phyloP scores from a whole-genome alignment of 1,284 basidiomycete species.

The Amylostereum areolatum region DNA sequence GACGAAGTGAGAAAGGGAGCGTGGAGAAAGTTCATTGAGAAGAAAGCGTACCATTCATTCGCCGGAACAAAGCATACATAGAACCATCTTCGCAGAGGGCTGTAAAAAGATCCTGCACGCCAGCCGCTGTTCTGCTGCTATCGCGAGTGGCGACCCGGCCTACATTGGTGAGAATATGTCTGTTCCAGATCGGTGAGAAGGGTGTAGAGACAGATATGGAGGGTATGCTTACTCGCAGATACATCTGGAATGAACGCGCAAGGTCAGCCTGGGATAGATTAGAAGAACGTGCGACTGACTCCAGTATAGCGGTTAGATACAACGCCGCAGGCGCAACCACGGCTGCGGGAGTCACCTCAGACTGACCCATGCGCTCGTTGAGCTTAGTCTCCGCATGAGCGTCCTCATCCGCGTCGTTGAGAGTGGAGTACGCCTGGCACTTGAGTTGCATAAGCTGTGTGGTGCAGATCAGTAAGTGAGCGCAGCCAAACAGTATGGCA shows the following conservation, averaged over 20 bases:
- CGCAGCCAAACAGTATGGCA: conserved; percentile 4
- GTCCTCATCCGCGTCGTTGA: conserved; percentile 79
- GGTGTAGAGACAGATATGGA: not conserved
- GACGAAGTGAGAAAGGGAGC: conserved; percentile 15
- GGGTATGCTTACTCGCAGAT: conserved; percentile 71
- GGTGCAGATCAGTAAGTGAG: conserved; percentile 5
- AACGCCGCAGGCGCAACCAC: conserved; percentile 80
- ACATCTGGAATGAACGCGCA: conserved; percentile 38
- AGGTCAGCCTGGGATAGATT: conserved; percentile 7
- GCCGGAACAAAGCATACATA: conserved; percentile 78
- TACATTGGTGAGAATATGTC: conserved; percentile 79
- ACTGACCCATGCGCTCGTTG: conserved; percentile 46
- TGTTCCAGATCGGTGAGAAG: conserved; percentile 24
- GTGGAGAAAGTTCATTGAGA: not conserved
- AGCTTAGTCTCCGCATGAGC: conserved; percentile 54
- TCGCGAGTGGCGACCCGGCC: conserved; percentile 80
- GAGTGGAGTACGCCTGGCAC: conserved; percentile 79
- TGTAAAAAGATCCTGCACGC: conserved; percentile 74
- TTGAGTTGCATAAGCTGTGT: conserved; percentile 69
- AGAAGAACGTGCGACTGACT: conserved; percentile 37
- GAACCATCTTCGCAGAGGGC: conserved; percentile 85
- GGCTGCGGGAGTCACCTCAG: conserved; percentile 39
- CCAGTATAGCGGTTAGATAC: conserved; percentile 88
- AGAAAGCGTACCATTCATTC: conserved; percentile 64
- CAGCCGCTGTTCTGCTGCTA: conserved; percentile 71